A percentile compares a stretch with the other conserved stretches of the same genome.
Evolutionary conservation across 176 grass and related monocot species (phyloP).

Genomic region (Saccharum officinarum): DNA sequence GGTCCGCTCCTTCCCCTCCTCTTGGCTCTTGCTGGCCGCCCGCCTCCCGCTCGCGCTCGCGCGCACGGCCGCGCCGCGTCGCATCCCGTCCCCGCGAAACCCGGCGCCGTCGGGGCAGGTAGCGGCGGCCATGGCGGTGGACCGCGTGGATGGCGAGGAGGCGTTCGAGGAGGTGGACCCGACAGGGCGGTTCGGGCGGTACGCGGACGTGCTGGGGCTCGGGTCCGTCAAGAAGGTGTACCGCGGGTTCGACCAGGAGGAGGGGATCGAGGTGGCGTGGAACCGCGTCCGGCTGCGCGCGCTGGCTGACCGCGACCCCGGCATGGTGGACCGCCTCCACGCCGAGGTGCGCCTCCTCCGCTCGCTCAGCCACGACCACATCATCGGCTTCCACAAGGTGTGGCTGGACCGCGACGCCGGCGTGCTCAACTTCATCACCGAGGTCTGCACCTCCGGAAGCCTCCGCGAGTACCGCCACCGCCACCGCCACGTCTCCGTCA

Average conservation of each 20-base stretch:
- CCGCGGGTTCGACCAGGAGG: conserved; percentile 93
- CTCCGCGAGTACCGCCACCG: conserved; percentile 79
- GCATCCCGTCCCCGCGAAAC: conserved; percentile 10
- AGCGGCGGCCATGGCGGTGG: conserved; percentile 7
- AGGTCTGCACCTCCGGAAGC: conserved; percentile 86
- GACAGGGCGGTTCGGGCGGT: conserved; percentile 78
- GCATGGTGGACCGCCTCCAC: conserved; percentile 68
- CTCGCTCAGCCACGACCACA: conserved; percentile 78
- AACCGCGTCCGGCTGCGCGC: conserved; percentile 73
- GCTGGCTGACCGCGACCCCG: conserved; percentile 50
- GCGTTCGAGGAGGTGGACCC: conserved; percentile 92
- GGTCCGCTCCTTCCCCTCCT: not conserved
- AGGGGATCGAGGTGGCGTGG: conserved; percentile 98
- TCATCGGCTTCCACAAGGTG: conserved; percentile 79
- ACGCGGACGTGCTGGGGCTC: conserved; percentile 68
- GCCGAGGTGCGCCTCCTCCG: conserved; percentile 85
- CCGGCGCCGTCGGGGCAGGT: not conserved
- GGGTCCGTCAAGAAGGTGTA: conserved; percentile 97
- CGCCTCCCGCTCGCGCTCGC: not conserved
- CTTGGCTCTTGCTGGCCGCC: not conserved
- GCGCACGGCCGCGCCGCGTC: not conserved
- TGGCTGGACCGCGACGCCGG: conserved; percentile 66
- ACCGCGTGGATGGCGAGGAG: conserved; percentile 48
- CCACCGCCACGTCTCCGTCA: conserved; percentile 86
- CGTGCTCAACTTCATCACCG: conserved; percentile 98